Conservation (phyloP, 1,139 yeast genomes). For the Pichia sp. region DNA sequence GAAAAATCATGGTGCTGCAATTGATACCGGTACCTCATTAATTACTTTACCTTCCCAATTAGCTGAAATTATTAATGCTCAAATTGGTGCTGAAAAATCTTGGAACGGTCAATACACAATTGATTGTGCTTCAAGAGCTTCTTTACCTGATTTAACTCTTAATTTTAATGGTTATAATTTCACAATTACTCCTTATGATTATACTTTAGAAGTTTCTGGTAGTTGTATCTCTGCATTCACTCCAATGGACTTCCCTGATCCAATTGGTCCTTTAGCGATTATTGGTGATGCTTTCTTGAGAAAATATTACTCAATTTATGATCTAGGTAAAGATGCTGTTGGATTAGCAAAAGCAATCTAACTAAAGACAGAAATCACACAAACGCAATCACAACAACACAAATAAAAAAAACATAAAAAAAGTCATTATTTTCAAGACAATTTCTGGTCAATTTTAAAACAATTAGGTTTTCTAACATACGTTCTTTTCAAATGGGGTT, state of each 20-base stretch:
- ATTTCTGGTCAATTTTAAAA: neutral
- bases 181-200: constrained; percentile 80
- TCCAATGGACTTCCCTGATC: constrained; percentile 95
- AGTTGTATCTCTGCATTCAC: constrained; percentile 94
- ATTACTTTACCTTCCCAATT: constrained; percentile 89
- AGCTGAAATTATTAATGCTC: constrained; percentile 90
- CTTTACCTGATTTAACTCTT: constrained; percentile 85
- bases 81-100: constrained; percentile 93
- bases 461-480: neutral
- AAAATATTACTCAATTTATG: constrained; percentile 88
- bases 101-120: constrained; percentile 96
- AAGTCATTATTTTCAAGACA: neutral
- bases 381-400: neutral
- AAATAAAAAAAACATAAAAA: neutral
- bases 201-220: constrained; percentile 88
- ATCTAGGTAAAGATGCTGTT: constrained; percentile 81
- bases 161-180: constrained; percentile 86
- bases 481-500: neutral
- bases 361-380: neutral
- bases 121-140: constrained; percentile 78
- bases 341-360: constrained; percentile 76
- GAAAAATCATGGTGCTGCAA: constrained; percentile 86
- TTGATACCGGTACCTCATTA: constrained; percentile 96
- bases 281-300: constrained; percentile 97
- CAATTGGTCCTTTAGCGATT: constrained; percentile 93